These are phyloP conservation scores for Ceratobasidium papillatum DNA, from an alignment of 1,284 basidiomycete species.

Conservation along the genomic window DNA sequence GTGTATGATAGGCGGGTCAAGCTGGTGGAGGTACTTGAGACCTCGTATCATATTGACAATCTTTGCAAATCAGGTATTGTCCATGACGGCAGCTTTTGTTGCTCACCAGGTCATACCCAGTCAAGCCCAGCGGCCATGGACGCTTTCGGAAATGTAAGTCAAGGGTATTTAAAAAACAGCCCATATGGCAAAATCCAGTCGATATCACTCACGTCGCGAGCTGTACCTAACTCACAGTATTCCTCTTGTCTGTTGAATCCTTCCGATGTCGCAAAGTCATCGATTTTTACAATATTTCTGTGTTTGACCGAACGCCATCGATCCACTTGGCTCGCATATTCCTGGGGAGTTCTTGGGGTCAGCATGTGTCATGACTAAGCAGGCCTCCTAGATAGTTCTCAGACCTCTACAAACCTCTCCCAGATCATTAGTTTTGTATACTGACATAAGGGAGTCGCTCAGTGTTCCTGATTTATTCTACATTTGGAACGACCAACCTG, in stretches of 20 bases:
- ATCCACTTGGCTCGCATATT: background rate
- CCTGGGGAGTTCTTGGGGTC: background rate
- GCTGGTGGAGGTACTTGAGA: background rate
- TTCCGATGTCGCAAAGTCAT: background rate
- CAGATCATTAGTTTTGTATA: too few species aligned
- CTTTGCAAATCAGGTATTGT: background rate
- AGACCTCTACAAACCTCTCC: background rate
- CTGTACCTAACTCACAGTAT: background rate
- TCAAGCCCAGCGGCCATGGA: background rate
- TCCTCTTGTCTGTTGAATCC: constrained; percentile 1
- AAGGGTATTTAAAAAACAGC: too few species aligned
- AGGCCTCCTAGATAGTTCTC: background rate
- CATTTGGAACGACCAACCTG: too few species aligned
- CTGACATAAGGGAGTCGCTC: too few species aligned
- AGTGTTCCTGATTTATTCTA: too few species aligned
- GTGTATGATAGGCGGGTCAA: background rate
- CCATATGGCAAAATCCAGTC: too few species aligned
- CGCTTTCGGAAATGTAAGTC: background rate
- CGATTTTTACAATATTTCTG: background rate
- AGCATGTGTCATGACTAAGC: background rate
- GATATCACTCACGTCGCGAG: background rate
- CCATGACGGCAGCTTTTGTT: background rate
- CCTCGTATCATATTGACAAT: background rate
- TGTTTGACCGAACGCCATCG: background rate
- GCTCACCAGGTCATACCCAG: background rate